Base-by-base conservation (phyloP, 75 land plant genomes). In the Pinus albicaulis region DNA sequence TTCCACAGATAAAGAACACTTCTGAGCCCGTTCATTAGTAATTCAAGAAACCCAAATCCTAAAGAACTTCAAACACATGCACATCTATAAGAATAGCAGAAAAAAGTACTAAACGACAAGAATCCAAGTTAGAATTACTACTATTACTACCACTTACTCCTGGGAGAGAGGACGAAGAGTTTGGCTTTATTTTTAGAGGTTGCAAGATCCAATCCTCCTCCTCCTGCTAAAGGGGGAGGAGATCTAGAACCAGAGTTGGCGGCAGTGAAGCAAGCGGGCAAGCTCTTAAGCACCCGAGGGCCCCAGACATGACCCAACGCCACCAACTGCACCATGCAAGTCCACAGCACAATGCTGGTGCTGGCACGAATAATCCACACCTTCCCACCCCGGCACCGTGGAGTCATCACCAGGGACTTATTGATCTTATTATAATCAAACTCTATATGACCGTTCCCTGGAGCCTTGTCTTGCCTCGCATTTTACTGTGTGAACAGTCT, bases 301-400 rank as follows among this genome's bases (percentile, higher is more conserved):
- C 86, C 76, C 89, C 87, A 93, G 19, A 76, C 55, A 73, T 89
- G 91, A 28, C 85, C 83, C 16, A 88, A 19, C 8, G 85, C 81
- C 80, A 80, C 75, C 22, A 93, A 75, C 80, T 93, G 95, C 31
- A 88, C 76, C 17, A 89, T 66, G 76, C 91, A 87, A 28, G 88
- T 85, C 93, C 93, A 93, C 19, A 93, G 65, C 76, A 93, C 75
- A 59, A 93, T 74, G 11, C 74, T 83, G 19, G 89, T 89, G 17
- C 85, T 82, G 23, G 80, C 82, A 22, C 95, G 79, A 7, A 89
- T 76, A 56, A 89, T 85, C 91, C 93, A 93, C 12, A 85, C 56
- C 82, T 87, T 85, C 85, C 79, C 55, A 36, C 53, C 53, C 53
- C 82, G 23, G 1, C 87, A 71, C 63, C 77, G 75, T 15, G 61